Evolutionary conservation across 306 rosid species (phyloP).

Genomic region (Hippophae rhamnoides): DNA sequence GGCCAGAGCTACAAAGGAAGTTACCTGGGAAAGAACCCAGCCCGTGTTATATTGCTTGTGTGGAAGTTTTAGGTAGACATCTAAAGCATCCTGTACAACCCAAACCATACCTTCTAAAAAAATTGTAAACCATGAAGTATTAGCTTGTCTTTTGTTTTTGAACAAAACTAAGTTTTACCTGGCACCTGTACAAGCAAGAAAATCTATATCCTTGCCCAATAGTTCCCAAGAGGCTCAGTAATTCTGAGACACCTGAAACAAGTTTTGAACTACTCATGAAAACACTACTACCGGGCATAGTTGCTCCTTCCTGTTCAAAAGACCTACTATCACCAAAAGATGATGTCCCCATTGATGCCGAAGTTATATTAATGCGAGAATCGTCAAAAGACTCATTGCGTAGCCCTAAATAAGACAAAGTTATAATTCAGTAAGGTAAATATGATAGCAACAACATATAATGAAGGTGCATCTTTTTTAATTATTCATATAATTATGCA

Average conservation of each 20-base stretch:
- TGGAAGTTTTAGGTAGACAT: slow-evolving; percentile 72
- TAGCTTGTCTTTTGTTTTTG: slow-evolving; percentile 9
- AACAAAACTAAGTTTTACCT: slow-evolving; percentile 47
- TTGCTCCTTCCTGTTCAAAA: slow-evolving; percentile 52
- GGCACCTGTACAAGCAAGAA: slow-evolving; percentile 75
- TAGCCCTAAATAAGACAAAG: slow-evolving; percentile 39
- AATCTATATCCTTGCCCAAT: slow-evolving; percentile 91
- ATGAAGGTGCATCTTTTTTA: too few relatives aligned
- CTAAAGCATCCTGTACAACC: slow-evolving; percentile 76
- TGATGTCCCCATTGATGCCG: slow-evolving; percentile 46
- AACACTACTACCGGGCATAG: slow-evolving; percentile 38
- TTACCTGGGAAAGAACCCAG: slow-evolving; percentile 98
- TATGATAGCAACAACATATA: not conserved
- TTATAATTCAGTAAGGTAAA: slow-evolving; percentile 10
- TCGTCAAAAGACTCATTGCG: slow-evolving; percentile 67
- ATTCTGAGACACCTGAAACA: slow-evolving; percentile 55
- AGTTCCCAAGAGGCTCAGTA: slow-evolving; percentile 66
- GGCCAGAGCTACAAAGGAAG: not conserved
- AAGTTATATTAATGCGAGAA: slow-evolving; percentile 43
- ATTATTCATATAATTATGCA: too few relatives aligned
- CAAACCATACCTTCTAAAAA: slow-evolving; percentile 18
- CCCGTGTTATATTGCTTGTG: slow-evolving; percentile 88
- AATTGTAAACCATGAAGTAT: slow-evolving; percentile 15
- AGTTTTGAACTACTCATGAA: slow-evolving; percentile 46
- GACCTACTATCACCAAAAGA: slow-evolving; percentile 41